Evolutionary conservation across 345 rosid species (phyloP).

Genomic region (Populus tremula): DNA sequence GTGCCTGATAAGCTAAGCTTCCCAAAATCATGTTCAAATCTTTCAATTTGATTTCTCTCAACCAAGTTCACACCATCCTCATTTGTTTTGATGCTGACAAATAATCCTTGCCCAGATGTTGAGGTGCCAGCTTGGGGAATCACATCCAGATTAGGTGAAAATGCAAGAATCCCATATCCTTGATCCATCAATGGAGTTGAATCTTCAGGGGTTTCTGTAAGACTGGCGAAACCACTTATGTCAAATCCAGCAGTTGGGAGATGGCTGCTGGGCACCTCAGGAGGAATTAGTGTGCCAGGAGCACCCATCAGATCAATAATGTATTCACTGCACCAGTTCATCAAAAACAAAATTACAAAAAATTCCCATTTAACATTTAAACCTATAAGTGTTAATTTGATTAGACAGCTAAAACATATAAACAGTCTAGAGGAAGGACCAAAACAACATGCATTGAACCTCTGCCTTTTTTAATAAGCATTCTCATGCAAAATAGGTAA

Average conservation of each 20-base stretch:
- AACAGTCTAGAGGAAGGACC: slow-evolving; percentile 1
- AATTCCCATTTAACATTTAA: slow-evolving; percentile 7
- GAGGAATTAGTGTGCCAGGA: slow-evolving; percentile 86
- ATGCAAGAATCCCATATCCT: slow-evolving; percentile 31
- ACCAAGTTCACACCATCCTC: slow-evolving; percentile 32
- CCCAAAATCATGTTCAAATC: slow-evolving; percentile 65
- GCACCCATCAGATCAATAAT: slow-evolving; percentile 98
- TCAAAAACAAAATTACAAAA: slow-evolving; percentile 19
- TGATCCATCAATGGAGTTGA: slow-evolving; percentile 39
- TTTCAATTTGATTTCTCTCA: slow-evolving; percentile 51
- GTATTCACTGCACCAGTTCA: slow-evolving; percentile 65
- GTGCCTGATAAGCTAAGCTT: slow-evolving; percentile 42
- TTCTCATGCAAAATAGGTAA: not conserved
- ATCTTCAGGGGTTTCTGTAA: slow-evolving; percentile 29
- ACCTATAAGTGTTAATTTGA: not conserved
- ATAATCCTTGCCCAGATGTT: slow-evolving; percentile 32
- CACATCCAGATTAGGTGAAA: slow-evolving; percentile 24
- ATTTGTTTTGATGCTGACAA: slow-evolving; percentile 37
- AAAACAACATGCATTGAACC: not conserved
- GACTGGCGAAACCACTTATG: slow-evolving; percentile 44
- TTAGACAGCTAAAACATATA: not conserved
- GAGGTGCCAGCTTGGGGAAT: slow-evolving; percentile 24
- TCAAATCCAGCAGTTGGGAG: slow-evolving; percentile 51
- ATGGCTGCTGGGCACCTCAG: slow-evolving; percentile 75
- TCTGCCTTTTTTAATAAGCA: not conserved